Conservation (phyloP, 352 stramenopile genomes). For the Globisporangium radiosum region DNA sequence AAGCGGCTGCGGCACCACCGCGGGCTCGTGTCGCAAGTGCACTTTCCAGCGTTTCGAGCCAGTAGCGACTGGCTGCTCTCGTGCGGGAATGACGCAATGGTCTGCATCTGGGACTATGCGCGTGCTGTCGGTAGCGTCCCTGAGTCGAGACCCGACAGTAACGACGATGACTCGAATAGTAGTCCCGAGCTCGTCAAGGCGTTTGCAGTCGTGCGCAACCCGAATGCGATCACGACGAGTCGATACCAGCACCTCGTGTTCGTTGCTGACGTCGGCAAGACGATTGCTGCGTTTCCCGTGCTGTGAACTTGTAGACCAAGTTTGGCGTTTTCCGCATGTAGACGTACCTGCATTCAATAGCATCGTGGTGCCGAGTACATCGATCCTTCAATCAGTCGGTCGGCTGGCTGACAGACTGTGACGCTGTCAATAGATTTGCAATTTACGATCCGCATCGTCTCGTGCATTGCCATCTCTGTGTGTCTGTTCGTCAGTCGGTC, state of each 20-base stretch:
- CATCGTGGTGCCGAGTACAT: too few relatives aligned
- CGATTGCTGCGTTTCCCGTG: conserved; percentile 42
- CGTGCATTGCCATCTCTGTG: too few relatives aligned
- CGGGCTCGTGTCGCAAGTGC: conserved; percentile 53
- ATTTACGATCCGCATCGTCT: too few relatives aligned
- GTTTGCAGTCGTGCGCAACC: conserved; percentile 31
- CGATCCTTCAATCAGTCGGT: too few relatives aligned
- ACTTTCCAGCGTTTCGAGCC: conserved; percentile 44
- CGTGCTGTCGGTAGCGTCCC: conserved; percentile 16
- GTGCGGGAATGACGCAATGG: conserved; percentile 57
- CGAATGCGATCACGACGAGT: conserved; percentile 54
- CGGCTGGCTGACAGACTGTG: too few relatives aligned
- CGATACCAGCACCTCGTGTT: conserved; percentile 42
- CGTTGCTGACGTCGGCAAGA: conserved; percentile 41
- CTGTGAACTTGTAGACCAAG: conserved; percentile 11
- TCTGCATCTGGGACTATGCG: conserved; percentile 61
- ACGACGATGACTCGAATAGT: conserved; percentile 19
- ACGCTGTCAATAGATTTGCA: too few relatives aligned
- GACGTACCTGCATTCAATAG: too few relatives aligned
- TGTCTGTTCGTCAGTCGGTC: too few relatives aligned
- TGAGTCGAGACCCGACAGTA: conserved; percentile 12
- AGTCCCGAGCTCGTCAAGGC: conserved; percentile 27
- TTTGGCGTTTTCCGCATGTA: too few relatives aligned
- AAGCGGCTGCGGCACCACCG: conserved; percentile 43
- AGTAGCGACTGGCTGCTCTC: conserved; percentile 48